phyloP scores from a whole-genome alignment of 1,284 basidiomycete genomes.

The Rhodotorula sp. region DNA sequence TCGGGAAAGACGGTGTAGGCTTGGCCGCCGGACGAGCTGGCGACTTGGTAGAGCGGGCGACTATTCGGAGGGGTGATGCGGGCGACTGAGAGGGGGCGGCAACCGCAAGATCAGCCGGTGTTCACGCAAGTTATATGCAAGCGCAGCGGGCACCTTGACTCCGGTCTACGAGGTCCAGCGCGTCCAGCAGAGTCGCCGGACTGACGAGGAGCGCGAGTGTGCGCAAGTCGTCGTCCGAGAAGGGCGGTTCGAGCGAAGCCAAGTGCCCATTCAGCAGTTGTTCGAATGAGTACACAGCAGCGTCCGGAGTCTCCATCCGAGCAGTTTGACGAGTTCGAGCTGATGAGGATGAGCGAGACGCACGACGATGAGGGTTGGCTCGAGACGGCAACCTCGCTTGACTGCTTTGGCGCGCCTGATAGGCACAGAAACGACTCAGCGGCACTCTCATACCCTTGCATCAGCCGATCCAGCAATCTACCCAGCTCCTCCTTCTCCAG shows the following conservation, averaged over 20 bases:
- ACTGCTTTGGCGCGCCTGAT: too few species aligned
- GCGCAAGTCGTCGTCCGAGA: constrained; percentile 9
- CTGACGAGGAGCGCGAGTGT: constrained; percentile 22
- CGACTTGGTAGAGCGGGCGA: constrained; percentile 29
- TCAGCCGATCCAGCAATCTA: not conserved
- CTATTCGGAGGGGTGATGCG: constrained; percentile 19
- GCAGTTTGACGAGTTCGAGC: not conserved
- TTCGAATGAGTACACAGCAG: not conserved
- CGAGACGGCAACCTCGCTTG: too few species aligned
- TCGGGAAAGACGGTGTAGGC: constrained; percentile 20
- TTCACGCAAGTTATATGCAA: too few species aligned
- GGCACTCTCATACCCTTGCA: too few species aligned
- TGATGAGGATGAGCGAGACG: too few species aligned
- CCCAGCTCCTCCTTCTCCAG: not conserved
- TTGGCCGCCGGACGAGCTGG: not conserved
- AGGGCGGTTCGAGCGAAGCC: not conserved
- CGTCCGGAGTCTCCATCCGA: not conserved
- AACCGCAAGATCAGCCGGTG: too few species aligned
- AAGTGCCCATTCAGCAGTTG: constrained; percentile 1
- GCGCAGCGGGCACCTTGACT: constrained; percentile 10
- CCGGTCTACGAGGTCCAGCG: constrained; percentile 33
- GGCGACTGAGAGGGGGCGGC: constrained; percentile 1
- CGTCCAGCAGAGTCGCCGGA: constrained; percentile 15
- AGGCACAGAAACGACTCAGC: too few species aligned
- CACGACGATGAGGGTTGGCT: not conserved